phyloP scores from a whole-genome alignment of 192 early-diverging fungal species.

The Coemansia sp. region DNA sequence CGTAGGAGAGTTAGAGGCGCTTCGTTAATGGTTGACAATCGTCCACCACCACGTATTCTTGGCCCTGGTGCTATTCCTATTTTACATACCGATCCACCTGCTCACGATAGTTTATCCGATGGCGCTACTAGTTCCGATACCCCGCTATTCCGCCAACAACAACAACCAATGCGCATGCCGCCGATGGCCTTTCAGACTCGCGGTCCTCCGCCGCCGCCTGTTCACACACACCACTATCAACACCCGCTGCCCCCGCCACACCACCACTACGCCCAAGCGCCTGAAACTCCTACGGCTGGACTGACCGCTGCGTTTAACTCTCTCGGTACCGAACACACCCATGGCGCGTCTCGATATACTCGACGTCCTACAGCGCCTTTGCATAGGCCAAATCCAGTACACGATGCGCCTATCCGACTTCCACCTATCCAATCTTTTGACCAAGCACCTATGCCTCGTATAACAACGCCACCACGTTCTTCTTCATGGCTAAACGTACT shows the following conservation, averaged over 20 bases:
- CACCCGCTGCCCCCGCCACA: background rate
- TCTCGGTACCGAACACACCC: constrained; percentile 17
- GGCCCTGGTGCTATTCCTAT: constrained; percentile 49
- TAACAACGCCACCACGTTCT: background rate
- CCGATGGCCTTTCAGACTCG: background rate
- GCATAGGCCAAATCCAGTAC: constrained; percentile 2
- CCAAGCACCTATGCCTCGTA: constrained; percentile 3
- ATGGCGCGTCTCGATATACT: background rate
- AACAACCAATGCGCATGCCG: background rate
- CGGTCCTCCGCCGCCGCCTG: background rate
- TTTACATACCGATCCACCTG: constrained; percentile 31
- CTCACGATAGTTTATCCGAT: constrained; percentile 2
- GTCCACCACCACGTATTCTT: constrained; percentile 16
- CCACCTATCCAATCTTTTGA: constrained; percentile 51
- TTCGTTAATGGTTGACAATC: background rate
- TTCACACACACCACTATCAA: background rate
- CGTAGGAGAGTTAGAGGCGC: background rate
- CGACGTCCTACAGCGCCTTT: background rate
- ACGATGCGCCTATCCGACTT: constrained; percentile 17
- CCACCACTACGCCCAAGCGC: constrained; percentile 5
- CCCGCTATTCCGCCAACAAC: constrained; percentile 18
- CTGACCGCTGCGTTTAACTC: constrained; percentile 34
- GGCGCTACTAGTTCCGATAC: constrained; percentile 29
- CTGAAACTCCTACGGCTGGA: constrained; percentile 40
- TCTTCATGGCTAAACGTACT: constrained; percentile 9